Evolutionary conservation across 2,329 filamentous ascomycete species (phyloP).

Genomic region (Bipolaris cookei): DNA sequence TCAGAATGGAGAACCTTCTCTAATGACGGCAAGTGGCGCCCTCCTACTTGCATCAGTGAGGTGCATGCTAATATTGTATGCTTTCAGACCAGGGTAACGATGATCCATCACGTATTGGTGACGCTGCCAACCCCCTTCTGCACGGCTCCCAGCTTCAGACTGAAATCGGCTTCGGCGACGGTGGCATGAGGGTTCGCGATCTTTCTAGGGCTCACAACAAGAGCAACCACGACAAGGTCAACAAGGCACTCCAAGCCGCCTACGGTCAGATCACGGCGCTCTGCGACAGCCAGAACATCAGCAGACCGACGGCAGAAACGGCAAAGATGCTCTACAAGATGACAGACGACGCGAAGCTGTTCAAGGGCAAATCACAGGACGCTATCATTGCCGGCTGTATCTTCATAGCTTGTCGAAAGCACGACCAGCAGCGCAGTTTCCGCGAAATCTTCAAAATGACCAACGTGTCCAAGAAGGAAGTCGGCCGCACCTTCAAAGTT

Average conservation of each 20-base stretch:
- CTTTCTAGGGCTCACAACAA: conserved; percentile 85
- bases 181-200: conserved; percentile 72
- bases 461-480: conserved; percentile 95
- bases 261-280: conserved; percentile 87
- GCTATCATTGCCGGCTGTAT: conserved; percentile 95
- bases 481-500: conserved; percentile 91
- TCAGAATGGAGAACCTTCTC: conserved; percentile 99
- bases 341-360: conserved; percentile 87
- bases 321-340: conserved; percentile 96
- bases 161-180: conserved; percentile 81
- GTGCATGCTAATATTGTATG: conserved; percentile 3
- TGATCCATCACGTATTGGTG: conserved; percentile 97
- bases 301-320: conserved; percentile 80
- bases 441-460: conserved; percentile 93
- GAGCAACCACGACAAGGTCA: conserved; percentile 78
- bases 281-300: conserved; percentile 72
- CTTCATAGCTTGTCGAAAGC: conserved; percentile 95
- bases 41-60: neutral
- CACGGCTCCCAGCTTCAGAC: conserved; percentile 91
- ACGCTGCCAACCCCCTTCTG: conserved; percentile 85
- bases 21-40: conserved; percentile 69
- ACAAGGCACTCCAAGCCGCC: conserved; percentile 79
- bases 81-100: conserved; percentile 78
- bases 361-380: conserved; percentile 95
- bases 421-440: conserved; percentile 85